These are phyloP conservation scores for Sporobolomyces roseus DNA, from an alignment of 768 basidiomycete species.

Conservation along the genomic window DNA sequence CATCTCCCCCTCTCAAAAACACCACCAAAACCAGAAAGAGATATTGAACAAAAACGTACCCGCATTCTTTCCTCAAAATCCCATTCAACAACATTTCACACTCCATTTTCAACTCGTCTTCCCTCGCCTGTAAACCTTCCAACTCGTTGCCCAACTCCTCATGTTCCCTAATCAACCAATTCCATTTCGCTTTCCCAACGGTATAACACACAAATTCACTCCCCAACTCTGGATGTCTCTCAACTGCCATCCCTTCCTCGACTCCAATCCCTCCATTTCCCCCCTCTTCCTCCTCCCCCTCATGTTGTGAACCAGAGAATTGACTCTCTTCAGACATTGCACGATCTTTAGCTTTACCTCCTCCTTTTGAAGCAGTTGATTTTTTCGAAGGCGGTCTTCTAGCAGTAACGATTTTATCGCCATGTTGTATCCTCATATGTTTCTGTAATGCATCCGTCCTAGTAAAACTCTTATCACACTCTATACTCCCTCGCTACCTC, in stretches of 20 bases:
- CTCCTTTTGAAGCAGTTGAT: neutral
- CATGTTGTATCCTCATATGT: constrained; percentile 77
- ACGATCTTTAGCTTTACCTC: neutral
- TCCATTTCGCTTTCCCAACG: constrained; percentile 71
- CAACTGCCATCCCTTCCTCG: constrained; percentile 32
- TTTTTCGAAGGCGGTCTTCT: constrained; percentile 51
- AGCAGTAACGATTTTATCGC: constrained; percentile 69
- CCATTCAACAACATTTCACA: constrained; percentile 53
- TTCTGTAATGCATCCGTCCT: constrained; percentile 85
- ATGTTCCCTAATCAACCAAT: constrained; percentile 65
- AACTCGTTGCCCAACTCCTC: constrained; percentile 65
- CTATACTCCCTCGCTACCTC: constrained; percentile 51
- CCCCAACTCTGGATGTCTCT: constrained; percentile 24
- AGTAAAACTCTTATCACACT: constrained; percentile 92
- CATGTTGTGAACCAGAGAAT: constrained; percentile 10
- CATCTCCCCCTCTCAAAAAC: neutral
- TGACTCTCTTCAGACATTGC: constrained; percentile 25
- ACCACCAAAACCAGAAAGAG: neutral
- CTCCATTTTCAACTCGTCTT: constrained; percentile 44
- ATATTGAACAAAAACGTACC: constrained; percentile 17
- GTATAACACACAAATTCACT: constrained; percentile 59
- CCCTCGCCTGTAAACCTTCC: constrained; percentile 57
- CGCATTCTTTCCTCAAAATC: constrained; percentile 47
- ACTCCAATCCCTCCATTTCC: constrained; percentile 11
- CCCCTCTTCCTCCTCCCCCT: neutral